Evolutionary conservation across 164 flowering plant genomes (phyloP).

Genomic region (Buxus sempervirens): DNA sequence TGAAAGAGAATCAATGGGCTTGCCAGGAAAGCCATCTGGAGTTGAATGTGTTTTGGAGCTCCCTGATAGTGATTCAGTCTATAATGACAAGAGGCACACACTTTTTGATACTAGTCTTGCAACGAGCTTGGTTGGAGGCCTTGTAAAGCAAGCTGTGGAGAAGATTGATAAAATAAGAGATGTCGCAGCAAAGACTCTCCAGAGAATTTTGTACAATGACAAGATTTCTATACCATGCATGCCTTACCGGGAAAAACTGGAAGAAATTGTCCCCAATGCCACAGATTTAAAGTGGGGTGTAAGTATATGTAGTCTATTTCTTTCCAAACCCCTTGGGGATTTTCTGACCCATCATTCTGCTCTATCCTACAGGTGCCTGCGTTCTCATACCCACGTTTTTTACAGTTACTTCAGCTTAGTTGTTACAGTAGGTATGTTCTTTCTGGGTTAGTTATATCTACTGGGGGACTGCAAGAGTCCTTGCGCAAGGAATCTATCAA

Average conservation of each 20-base stretch:
- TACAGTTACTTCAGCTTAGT: conserved; percentile 60
- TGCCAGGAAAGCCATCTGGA: conserved; percentile 8
- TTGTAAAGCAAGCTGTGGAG: conserved; percentile 91
- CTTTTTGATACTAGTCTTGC: conserved; percentile 68
- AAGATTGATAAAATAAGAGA: conserved; percentile 93
- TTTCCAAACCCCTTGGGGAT: conserved; percentile 1
- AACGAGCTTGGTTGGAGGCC: conserved; percentile 54
- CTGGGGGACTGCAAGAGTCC: conserved; percentile 95
- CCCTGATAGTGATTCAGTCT: conserved; percentile 9
- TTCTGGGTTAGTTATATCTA: conserved; percentile 81
- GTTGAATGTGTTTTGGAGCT: conserved; percentile 14
- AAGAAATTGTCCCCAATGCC: conserved; percentile 53
- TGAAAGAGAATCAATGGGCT: conserved; percentile 32
- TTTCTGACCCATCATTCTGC: conserved; percentile 9
- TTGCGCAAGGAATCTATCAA: conserved; percentile 67
- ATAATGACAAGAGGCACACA: conserved; percentile 13
- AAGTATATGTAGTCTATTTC: conserved; percentile 21
- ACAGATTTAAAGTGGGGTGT: conserved; percentile 70
- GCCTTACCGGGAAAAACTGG: conserved; percentile 62
- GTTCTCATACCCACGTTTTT: conserved; percentile 76
- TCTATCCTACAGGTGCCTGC: conserved; percentile 66
- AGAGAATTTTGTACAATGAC: conserved; percentile 61
- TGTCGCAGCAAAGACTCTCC: conserved; percentile 70
- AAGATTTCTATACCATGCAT: conserved; percentile 51
- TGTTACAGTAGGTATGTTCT: conserved; percentile 73